These are phyloP conservation scores for Citrus australasica DNA, from an alignment of 345 rosid species.

Conservation along the genomic window DNA sequence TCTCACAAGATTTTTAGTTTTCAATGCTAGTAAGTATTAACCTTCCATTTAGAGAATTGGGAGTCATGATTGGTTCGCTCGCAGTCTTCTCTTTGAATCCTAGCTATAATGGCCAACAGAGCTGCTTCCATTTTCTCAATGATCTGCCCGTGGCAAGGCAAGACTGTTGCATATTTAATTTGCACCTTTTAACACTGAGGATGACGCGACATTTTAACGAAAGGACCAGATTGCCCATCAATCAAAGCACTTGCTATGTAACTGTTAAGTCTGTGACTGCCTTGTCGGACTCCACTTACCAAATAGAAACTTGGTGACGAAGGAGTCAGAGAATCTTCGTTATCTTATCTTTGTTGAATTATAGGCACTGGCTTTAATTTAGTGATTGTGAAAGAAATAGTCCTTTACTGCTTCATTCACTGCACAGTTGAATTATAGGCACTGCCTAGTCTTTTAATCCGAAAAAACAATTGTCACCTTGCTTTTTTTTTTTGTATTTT, in stretches of 20 bases:
- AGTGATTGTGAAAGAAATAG: not conserved
- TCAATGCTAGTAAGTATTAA: not conserved
- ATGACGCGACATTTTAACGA: not conserved
- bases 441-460: too few species aligned
- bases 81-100: slow-evolving; percentile 64
- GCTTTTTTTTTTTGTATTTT: too few species aligned
- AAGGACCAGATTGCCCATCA: not conserved
- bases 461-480: too few species aligned
- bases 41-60: slow-evolving; percentile 79
- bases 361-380: not conserved
- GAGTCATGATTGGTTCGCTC: slow-evolving; percentile 66
- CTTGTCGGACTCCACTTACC: not conserved
- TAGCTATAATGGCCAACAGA: not conserved
- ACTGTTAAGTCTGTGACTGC: not conserved
- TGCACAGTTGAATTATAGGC: not conserved
- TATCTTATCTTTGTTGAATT: not conserved
- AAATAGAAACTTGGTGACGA: not conserved
- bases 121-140: slow-evolving; percentile 3
- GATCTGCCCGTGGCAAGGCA: not conserved
- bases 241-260: not conserved
- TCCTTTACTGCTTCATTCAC: not conserved
- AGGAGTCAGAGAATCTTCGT: not conserved
- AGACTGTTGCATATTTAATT: not conserved
- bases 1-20: not conserved
- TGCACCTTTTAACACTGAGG: not conserved